Conservation (phyloP, 306 rosid species). For the Trichosanthes cucumerina region DNA sequence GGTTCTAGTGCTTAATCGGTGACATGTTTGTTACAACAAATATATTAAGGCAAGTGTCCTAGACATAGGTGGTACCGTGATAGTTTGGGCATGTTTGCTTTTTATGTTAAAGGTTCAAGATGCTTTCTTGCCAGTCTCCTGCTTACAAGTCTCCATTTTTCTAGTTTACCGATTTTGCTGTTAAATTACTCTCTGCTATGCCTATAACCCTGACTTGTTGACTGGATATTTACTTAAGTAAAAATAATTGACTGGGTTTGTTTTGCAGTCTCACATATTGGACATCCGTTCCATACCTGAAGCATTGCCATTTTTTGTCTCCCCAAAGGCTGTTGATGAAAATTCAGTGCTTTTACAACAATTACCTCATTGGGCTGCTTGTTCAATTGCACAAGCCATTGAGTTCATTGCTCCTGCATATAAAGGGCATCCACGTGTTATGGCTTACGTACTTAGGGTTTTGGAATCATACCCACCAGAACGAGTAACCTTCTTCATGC, state of each 20-base stretch:
- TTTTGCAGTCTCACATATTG: slow-evolving; percentile 64
- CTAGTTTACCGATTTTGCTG: background rate
- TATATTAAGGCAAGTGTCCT: background rate
- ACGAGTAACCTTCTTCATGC: slow-evolving; percentile 92
- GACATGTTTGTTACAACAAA: background rate
- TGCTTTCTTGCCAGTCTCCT: background rate
- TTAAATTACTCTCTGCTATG: background rate
- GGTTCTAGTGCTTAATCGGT: background rate
- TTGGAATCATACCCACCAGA: slow-evolving; percentile 94
- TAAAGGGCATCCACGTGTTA: slow-evolving; percentile 96
- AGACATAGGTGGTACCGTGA: background rate
- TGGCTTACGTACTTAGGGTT: slow-evolving; percentile 95
- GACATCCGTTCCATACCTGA: slow-evolving; percentile 83
- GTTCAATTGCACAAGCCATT: slow-evolving; percentile 88
- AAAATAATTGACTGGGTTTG: slow-evolving; percentile 8
- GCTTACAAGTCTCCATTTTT: background rate
- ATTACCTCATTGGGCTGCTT: slow-evolving; percentile 99
- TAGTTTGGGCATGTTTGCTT: background rate
- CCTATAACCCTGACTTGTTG: slow-evolving; percentile 8
- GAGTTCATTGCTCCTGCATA: slow-evolving; percentile 89
- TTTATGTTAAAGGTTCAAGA: background rate
- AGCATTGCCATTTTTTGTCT: slow-evolving; percentile 91
- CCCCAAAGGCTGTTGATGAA: slow-evolving; percentile 88
- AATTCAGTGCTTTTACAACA: slow-evolving; percentile 89
- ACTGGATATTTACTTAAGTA: background rate